A percentile compares a stretch with the other conserved stretches of the same genome.
These are phyloP conservation scores for Aureobasidium subglaciale DNA, from an alignment of 2,329 filamentous ascomycete species.

Conservation along the genomic window DNA sequence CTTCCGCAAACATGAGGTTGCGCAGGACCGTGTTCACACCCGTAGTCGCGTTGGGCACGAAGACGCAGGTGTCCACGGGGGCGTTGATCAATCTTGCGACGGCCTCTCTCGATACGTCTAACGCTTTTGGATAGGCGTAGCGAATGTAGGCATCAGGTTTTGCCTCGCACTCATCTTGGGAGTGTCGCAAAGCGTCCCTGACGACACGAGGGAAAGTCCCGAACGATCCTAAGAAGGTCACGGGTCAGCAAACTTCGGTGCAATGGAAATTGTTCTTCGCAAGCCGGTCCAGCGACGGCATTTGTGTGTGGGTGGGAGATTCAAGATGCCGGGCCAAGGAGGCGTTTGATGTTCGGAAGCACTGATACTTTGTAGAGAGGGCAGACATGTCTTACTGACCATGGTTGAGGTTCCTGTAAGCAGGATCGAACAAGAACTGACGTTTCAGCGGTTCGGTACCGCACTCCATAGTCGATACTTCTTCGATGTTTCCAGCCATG, in stretches of 20 bases:
- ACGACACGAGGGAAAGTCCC: slow-evolving; percentile 65
- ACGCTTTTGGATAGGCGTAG: slow-evolving; percentile 54
- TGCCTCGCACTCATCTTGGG: slow-evolving; percentile 60
- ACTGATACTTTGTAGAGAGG: not conserved
- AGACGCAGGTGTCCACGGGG: slow-evolving; percentile 60
- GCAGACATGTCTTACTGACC: slow-evolving; percentile 49
- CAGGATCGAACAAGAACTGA: slow-evolving; percentile 58
- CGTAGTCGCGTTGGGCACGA: slow-evolving; percentile 74
- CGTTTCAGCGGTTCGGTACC: slow-evolving; percentile 47
- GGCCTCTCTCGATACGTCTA: slow-evolving; percentile 58
- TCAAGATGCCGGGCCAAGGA: not conserved
- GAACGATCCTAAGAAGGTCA: slow-evolving; percentile 58
- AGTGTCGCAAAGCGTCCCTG: slow-evolving; percentile 51
- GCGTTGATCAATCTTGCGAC: slow-evolving; percentile 61
- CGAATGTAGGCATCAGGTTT: slow-evolving; percentile 71
- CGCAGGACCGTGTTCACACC: slow-evolving; percentile 74
- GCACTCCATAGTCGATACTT: slow-evolving; percentile 23
- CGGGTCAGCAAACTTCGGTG: not conserved
- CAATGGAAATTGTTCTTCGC: not conserved
- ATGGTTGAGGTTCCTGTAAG: slow-evolving; percentile 71
- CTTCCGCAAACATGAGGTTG: slow-evolving; percentile 59
- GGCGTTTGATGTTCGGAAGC: not conserved
- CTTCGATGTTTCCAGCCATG: not conserved
- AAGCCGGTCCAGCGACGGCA: not conserved
- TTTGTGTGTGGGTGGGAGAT: not conserved